These are phyloP conservation scores for Amylocarpus encephaloides DNA, from an alignment of 2,329 filamentous ascomycete genomes.

Conservation along the genomic window DNA sequence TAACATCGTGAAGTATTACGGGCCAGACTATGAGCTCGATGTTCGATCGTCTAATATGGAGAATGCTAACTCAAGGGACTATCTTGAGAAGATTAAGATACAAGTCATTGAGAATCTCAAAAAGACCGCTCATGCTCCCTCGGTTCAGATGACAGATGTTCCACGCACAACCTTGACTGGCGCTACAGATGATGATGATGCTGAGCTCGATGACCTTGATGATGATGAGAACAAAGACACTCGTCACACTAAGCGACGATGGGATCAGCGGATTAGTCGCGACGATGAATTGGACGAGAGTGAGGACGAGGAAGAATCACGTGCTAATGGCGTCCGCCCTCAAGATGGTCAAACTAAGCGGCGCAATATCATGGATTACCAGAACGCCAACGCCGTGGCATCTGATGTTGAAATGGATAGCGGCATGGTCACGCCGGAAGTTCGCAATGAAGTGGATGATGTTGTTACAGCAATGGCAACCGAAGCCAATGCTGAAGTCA, in stretches of 20 bases:
- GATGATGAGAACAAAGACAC: conserved; percentile 82
- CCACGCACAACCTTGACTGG: conserved; percentile 55
- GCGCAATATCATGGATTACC: conserved; percentile 55
- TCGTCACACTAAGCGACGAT: conserved; percentile 72
- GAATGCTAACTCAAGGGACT: conserved; percentile 79
- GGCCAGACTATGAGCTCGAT: conserved; percentile 83
- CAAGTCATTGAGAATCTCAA: conserved; percentile 80
- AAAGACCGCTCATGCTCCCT: conserved; percentile 79
- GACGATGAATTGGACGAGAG: conserved; percentile 81
- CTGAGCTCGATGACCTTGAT: conserved; percentile 62
- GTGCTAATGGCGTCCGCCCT: conserved; percentile 59
- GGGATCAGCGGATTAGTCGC: conserved; percentile 71
- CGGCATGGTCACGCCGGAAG: conserved; percentile 38
- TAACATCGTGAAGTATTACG: conserved; percentile 63
- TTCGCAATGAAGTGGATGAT: conserved; percentile 22
- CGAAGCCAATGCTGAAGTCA: conserved; percentile 30
- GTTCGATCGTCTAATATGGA: conserved; percentile 85
- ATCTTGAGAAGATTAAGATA: conserved; percentile 74
- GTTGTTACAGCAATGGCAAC: conserved; percentile 20
- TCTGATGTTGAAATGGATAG: conserved; percentile 46
- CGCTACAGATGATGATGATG: conserved; percentile 61
- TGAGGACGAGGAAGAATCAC: conserved; percentile 78
- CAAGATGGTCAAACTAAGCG: conserved; percentile 43
- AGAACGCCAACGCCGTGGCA: conserved; percentile 46
- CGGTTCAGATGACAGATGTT: conserved; percentile 82